These are phyloP conservation scores for Cicer cuneatum DNA, from an alignment of 306 rosid species.

Conservation along the genomic window DNA sequence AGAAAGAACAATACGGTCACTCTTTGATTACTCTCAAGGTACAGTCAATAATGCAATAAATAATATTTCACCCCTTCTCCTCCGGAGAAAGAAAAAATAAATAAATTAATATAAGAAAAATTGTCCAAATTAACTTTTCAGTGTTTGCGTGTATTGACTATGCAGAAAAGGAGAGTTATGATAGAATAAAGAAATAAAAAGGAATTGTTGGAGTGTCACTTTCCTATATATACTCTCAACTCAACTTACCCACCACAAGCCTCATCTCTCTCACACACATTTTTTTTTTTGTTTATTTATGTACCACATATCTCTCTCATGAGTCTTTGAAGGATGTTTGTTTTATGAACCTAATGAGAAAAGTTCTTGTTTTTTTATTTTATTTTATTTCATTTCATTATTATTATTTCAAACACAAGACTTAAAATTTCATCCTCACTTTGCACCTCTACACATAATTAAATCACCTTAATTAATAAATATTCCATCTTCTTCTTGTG, in stretches of 20 bases:
- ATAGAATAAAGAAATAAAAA: constrained; percentile 35
- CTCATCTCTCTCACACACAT: constrained; percentile 48
- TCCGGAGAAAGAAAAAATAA: too few relatives aligned
- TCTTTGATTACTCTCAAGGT: not conserved
- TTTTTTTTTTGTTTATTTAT: constrained; percentile 44
- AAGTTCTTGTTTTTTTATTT: constrained; percentile 48
- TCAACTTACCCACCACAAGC: constrained; percentile 48
- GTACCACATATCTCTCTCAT: constrained; percentile 31
- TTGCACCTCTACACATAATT: constrained; percentile 34
- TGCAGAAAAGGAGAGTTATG: too few relatives aligned
- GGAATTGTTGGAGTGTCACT: constrained; percentile 78
- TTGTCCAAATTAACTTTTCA: too few relatives aligned
- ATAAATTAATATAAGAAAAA: too few relatives aligned
- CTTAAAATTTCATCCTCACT: constrained; percentile 21
- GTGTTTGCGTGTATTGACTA: too few relatives aligned
- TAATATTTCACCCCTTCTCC: too few relatives aligned
- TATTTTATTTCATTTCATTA: constrained; percentile 37
- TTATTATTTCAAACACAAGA: not conserved
- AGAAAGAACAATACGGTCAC: not conserved
- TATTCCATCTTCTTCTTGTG: constrained; percentile 37
- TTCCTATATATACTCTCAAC: constrained; percentile 79
- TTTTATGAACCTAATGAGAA: constrained; percentile 57
- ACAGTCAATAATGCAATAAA: too few relatives aligned
- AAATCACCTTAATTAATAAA: constrained; percentile 28
- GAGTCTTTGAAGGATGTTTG: constrained; percentile 53